Base-by-base conservation (phyloP, 768 basidiomycete species). In the Kockovaella imperatae region DNA sequence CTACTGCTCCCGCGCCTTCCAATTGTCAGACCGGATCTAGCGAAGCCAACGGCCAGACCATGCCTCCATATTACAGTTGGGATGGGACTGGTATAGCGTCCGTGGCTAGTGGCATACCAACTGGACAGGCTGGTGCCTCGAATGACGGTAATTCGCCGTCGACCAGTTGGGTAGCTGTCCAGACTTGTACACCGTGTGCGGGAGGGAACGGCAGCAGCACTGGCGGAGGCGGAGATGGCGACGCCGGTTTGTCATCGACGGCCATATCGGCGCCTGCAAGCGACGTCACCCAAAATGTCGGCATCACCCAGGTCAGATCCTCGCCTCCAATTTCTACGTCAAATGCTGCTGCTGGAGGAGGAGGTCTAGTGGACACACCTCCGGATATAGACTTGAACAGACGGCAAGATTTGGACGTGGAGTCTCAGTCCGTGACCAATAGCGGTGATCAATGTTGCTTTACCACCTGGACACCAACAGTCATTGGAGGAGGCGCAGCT, bases 381-480 rank as follows among this genome's bases (percentile, higher is more conserved):
- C n/a, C n/a, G n/a, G n/a, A n/a, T n/a, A n/a, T n/a, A n/a, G n/a
- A n/a, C n/a, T n/a, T n/a, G n/a, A n/a, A n/a, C n/a, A n/a, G n/a
- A n/a, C n/a, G n/a, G n/a, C n/a, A n/a, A n/a, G n/a, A n/a, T n/a
- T n/a, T n/a, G n/a, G n/a, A n/a, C n/a, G n/a, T n/a, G n/a, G n/a
- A n/a, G n/a, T n/a, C n/a, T n/a, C n/a, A n/a, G n/a, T n/a, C n/a
- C n/a, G n/a, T n/a, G 1, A 52, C 42, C 5, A 62, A 54, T 20
- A 57, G 47, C 35, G 36, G 51, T 29, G 62, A 55, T 26, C 60
- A 64, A 49, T 67, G 65, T 31, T 67, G 65, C 45, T 61, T 43
- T 26, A 67, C 65, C 2, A 67, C 61, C 28, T 67, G 57, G 56
- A 61, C 60, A 25, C 63, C 62, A 6, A 50, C 49, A 8, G 36